Percentiles rank a stretch among this genome's conserved stretches.
phyloP scores from a whole-genome alignment of 345 rosid species.

The Bruguiera parviflora region DNA sequence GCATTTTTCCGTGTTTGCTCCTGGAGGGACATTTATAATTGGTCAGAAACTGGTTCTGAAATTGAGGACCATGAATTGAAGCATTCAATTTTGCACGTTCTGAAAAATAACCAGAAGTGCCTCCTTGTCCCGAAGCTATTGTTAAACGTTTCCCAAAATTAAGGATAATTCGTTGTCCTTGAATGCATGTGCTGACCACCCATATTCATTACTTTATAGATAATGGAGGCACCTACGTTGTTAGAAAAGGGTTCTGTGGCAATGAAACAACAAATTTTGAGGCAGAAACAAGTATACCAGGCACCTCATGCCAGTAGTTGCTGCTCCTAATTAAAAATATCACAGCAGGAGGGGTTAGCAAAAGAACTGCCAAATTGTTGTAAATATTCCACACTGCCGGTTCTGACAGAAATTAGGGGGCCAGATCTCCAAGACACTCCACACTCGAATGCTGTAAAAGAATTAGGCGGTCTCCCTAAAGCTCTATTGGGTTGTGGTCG shows the following conservation, averaged over 20 bases:
- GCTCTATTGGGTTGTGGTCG: not conserved
- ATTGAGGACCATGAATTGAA: too few relatives aligned
- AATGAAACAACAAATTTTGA: slow-evolving; percentile 47
- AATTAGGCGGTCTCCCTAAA: not conserved
- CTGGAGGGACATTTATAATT: too few relatives aligned
- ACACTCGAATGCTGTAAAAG: not conserved
- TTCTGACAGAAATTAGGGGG: not conserved
- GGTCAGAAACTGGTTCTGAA: too few relatives aligned
- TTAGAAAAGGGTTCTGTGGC: slow-evolving; percentile 69
- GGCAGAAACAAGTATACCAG: slow-evolving; percentile 37
- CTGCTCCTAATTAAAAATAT: slow-evolving; percentile 36
- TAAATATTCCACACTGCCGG: too few relatives aligned
- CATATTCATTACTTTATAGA: slow-evolving; percentile 31
- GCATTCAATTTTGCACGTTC: too few relatives aligned
- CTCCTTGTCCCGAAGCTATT: too few relatives aligned
- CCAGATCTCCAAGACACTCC: not conserved
- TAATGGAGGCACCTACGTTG: slow-evolving; percentile 71
- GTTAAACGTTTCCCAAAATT: too few relatives aligned
- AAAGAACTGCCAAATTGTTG: not conserved
- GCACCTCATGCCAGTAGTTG: slow-evolving; percentile 42
- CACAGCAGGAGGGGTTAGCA: not conserved
- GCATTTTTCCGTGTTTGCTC: too few relatives aligned
- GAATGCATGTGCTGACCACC: too few relatives aligned
- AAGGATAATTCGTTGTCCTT: too few relatives aligned
- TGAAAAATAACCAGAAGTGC: too few relatives aligned